These are phyloP conservation scores for Ceratopteris richardii DNA, from an alignment of 75 land plant genomes.

Conservation along the genomic window DNA sequence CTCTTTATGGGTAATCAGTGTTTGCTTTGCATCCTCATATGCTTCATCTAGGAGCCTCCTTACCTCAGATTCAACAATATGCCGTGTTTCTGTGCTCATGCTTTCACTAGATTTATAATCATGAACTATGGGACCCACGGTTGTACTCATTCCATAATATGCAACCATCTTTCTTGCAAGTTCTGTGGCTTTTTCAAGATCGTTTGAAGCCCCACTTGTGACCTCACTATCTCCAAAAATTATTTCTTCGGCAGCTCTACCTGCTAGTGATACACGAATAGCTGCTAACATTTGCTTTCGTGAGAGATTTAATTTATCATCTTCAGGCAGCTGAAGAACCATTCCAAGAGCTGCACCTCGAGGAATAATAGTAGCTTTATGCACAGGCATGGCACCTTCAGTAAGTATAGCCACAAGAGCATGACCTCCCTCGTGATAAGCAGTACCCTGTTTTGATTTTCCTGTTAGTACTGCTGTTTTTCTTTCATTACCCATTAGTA, in stretches of 20 bases:
- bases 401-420: conserved; percentile 30
- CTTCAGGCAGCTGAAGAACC: conserved; percentile 37
- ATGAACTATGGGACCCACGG: conserved; percentile 76
- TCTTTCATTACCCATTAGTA: conserved; percentile 36
- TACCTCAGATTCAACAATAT: conserved; percentile 83
- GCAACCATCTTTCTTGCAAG: conserved; percentile 40
- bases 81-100: conserved; percentile 95
- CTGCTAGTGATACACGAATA: conserved; percentile 34
- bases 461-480: conserved; percentile 35
- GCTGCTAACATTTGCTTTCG: conserved; percentile 38
- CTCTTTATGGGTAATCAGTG: conserved; percentile 58
- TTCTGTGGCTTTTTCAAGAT: conserved; percentile 24
- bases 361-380: conserved; percentile 36
- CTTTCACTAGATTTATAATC: conserved; percentile 73
- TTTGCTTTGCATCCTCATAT: conserved; percentile 76
- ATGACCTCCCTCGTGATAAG: conserved; percentile 40
- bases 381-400: conserved; percentile 28
- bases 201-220: conserved; percentile 31
- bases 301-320: conserved; percentile 29
- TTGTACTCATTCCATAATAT: conserved; percentile 96
- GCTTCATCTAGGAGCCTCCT: conserved; percentile 61
- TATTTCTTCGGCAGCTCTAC: conserved; percentile 35
- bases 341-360: conserved; percentile 34
- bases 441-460: conserved; percentile 27
- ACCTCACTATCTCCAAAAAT: conserved; percentile 37